Percentiles rank a stretch among this genome's conserved stretches.
phyloP scores from a whole-genome alignment of 768 basidiomycete genomes.

The Auricularia heimuer region DNA sequence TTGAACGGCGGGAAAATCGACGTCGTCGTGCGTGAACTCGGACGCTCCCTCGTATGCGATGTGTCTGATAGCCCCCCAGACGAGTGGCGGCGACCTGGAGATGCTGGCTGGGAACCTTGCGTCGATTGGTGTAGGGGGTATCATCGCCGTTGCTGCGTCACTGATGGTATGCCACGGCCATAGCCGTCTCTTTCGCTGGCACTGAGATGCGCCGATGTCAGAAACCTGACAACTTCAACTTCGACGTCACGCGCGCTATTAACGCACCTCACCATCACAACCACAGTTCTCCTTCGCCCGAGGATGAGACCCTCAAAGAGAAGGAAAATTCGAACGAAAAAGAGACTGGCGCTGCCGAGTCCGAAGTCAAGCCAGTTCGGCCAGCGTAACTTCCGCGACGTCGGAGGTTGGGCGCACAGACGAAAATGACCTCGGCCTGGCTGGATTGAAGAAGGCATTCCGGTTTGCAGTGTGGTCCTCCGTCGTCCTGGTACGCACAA shows the following conservation, averaged over 20 bases:
- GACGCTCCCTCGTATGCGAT: not conserved
- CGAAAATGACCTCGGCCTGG: constrained; percentile 55
- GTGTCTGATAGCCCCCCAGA: constrained; percentile 19
- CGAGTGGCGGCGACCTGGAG: constrained; percentile 46
- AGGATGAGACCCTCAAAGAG: constrained; percentile 11
- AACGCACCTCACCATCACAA: constrained; percentile 33
- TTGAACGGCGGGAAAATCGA: constrained; percentile 64
- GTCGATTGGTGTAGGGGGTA: constrained; percentile 70
- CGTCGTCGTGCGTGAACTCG: constrained; percentile 40
- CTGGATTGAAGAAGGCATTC: constrained; percentile 62
- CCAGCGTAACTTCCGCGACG: not conserved
- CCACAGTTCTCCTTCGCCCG: constrained; percentile 3
- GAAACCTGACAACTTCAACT: constrained; percentile 81
- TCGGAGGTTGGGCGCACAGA: constrained; percentile 13
- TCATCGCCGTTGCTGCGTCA: constrained; percentile 59
- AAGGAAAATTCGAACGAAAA: constrained; percentile 22
- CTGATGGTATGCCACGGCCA: constrained; percentile 39
- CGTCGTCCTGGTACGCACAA: constrained; percentile 39
- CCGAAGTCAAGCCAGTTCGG: not conserved
- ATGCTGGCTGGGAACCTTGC: constrained; percentile 91
- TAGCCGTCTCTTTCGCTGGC: not conserved
- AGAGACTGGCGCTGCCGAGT: constrained; percentile 13
- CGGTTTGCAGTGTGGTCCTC: constrained; percentile 72
- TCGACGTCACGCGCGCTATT: constrained; percentile 67
- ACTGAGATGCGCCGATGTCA: constrained; percentile 16